These are phyloP conservation scores for Alternaria sp. DNA, from an alignment of 2,329 filamentous ascomycete species.

Conservation along the genomic window DNA sequence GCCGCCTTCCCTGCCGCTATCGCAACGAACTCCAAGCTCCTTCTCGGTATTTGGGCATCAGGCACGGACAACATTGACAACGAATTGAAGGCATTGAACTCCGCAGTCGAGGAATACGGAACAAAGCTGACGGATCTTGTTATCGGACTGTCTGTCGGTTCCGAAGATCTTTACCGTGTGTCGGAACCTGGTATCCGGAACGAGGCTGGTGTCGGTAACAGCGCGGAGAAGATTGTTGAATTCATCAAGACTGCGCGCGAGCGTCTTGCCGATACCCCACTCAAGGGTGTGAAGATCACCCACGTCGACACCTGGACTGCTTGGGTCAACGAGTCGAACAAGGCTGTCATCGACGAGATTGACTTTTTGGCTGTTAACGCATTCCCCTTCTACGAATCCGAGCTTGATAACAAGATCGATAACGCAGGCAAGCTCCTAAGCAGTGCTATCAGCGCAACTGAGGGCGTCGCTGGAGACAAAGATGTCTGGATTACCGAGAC, in stretches of 20 bases:
- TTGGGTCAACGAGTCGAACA: constrained; percentile 48
- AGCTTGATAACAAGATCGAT: constrained; percentile 47
- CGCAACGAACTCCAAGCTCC: constrained; percentile 46
- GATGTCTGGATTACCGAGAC: constrained; percentile 52
- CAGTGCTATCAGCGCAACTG: constrained; percentile 38
- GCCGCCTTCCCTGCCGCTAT: constrained; percentile 52
- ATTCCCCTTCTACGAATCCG: constrained; percentile 50
- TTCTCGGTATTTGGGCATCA: constrained; percentile 59
- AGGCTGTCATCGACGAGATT: constrained; percentile 45
- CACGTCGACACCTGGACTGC: constrained; percentile 52
- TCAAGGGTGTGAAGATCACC: constrained; percentile 60
- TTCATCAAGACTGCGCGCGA: constrained; percentile 59
- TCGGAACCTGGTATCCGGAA: constrained; percentile 72
- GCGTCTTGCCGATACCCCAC: constrained; percentile 67
- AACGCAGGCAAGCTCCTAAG: constrained; percentile 52
- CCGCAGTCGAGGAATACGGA: constrained; percentile 46
- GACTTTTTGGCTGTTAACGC: constrained; percentile 50
- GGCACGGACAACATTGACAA: constrained; percentile 55
- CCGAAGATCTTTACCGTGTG: constrained; percentile 69
- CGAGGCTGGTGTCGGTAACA: constrained; percentile 68
- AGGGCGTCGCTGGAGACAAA: constrained; percentile 42
- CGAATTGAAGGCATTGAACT: constrained; percentile 45
- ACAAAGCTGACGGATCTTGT: constrained; percentile 61
- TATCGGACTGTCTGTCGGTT: constrained; percentile 49
- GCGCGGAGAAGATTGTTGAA: constrained; percentile 67